Evolutionary conservation across 352 stramenopile species (phyloP), one percentile per base, ranked within the genome.

Genomic region (Phytopythium litorale): DNA sequence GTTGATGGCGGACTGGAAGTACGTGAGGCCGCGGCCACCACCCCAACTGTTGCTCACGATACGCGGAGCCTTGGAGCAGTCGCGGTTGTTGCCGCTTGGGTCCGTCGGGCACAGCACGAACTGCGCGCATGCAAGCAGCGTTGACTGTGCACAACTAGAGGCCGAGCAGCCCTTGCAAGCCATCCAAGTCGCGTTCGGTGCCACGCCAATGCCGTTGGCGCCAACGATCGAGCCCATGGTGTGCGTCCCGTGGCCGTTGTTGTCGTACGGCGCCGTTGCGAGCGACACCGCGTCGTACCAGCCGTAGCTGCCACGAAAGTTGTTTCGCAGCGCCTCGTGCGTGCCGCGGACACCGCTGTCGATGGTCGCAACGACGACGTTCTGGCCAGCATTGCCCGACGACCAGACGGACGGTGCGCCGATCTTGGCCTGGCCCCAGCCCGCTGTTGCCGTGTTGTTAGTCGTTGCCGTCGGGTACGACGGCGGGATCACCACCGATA

Each of bases 31-130:
- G 48, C 70, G 70, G 0, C 60, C 58, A 12, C 23, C 66, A 11
- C 71, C 75, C 78, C 78, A 88, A 63, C 75, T 86, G 52, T 86
- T 86, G 74, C 70, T 88, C 18, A 88, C 69, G 7, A 88, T 68
- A 48, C 82, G 67, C 7, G 78, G 78, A 1, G 72, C 66, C 51
- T 86, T 82, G 7, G 73, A 67, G 30, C 75, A 68, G 35, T 86
- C 69, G 23, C 60, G 68, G 63, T 83, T 78, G 56, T 73, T 72
- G 48, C 78, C 80, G 43, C 80, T 72, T 46, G 70, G 70, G 52
- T 85, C 70, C 4, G 75, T 87, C 15, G 80, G 80, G 58, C 80
- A 89, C 57, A 84, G 5, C 52, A 89, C 81, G 62, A 80, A 89
- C 46, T 77, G 63, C 16, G 55, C 56, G 23, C 70, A 77, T 6